These are phyloP conservation scores for Lyophyllum shimeji DNA, from an alignment of 768 basidiomycete species.

Conservation along the genomic window DNA sequence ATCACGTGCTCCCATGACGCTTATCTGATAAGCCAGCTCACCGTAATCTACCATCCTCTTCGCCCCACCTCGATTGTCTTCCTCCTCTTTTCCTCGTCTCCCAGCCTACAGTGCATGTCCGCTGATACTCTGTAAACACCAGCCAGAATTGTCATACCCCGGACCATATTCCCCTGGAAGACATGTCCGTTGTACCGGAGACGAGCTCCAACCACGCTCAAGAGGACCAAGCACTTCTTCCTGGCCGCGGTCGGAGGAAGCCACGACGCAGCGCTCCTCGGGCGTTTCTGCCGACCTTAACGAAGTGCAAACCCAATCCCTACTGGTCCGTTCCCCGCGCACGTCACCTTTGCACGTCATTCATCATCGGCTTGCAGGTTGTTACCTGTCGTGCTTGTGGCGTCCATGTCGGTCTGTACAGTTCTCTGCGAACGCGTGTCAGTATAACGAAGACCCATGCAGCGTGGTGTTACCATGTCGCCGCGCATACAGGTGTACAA, in stretches of 20 bases:
- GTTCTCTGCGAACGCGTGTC: not conserved
- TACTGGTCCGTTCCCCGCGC: constrained; percentile 36
- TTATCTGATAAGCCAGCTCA: constrained; percentile 20
- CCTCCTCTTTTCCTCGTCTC: not conserved
- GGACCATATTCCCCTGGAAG: constrained; percentile 4
- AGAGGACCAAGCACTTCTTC: constrained; percentile 21
- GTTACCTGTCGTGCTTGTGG: constrained; percentile 65
- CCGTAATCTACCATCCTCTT: not conserved
- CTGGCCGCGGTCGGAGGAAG: constrained; percentile 7
- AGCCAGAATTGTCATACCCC: constrained; percentile 5
- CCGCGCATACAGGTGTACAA: constrained; percentile 81
- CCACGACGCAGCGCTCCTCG: constrained; percentile 8
- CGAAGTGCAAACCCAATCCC: constrained; percentile 37
- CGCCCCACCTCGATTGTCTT: not conserved
- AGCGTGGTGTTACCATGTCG: constrained; percentile 82
- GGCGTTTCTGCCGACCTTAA: constrained; percentile 16
- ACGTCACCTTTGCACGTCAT: not conserved
- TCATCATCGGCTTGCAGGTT: constrained; percentile 48
- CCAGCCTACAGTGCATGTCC: not conserved
- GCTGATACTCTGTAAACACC: not conserved
- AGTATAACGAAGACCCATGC: constrained; percentile 9
- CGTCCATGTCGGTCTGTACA: constrained; percentile 62
- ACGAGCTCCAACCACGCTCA: not conserved
- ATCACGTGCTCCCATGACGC: not conserved
- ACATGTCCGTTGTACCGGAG: constrained; percentile 5